Conservation (phyloP, 768 basidiomycete genomes). For the Leccinum sublutescens region DNA sequence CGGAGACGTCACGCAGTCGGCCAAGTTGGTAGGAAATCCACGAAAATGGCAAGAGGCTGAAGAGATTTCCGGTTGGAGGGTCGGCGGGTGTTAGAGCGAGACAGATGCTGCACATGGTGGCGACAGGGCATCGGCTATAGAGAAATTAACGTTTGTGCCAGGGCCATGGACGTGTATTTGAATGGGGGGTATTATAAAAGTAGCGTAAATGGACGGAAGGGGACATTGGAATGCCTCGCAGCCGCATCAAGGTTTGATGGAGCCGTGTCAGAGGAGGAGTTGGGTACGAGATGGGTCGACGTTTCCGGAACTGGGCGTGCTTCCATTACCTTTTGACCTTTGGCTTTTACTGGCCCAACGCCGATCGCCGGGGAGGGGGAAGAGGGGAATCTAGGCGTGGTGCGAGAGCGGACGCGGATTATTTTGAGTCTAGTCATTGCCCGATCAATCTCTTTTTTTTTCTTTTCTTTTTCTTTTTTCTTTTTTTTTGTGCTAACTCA, state of each 20-base stretch:
- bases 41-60: not conserved
- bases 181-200: constrained; percentile 3
- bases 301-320: constrained; percentile 3
- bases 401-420: not conserved
- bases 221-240: constrained; percentile 9
- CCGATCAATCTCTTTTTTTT: constrained; percentile 21
- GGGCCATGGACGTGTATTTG: constrained; percentile 2
- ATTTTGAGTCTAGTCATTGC: not conserved
- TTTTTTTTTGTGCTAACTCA: constrained; percentile 40
- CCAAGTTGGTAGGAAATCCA: not conserved
- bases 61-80: constrained; percentile 1
- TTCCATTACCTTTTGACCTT: constrained; percentile 21
- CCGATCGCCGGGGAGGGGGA: constrained; percentile 16
- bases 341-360: constrained; percentile 15
- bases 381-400: not conserved
- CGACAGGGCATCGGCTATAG: constrained; percentile 5
- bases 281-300: not conserved
- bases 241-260: constrained; percentile 30
- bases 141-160: constrained; percentile 21
- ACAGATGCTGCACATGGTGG: constrained; percentile 7
- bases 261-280: not conserved
- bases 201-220: constrained; percentile 8
- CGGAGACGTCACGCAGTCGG: not conserved
- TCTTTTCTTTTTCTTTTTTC: not conserved
- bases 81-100: not conserved